Evolutionary conservation across 2,329 filamentous ascomycete species (phyloP).

Genomic region (Fusarium metavorans): DNA sequence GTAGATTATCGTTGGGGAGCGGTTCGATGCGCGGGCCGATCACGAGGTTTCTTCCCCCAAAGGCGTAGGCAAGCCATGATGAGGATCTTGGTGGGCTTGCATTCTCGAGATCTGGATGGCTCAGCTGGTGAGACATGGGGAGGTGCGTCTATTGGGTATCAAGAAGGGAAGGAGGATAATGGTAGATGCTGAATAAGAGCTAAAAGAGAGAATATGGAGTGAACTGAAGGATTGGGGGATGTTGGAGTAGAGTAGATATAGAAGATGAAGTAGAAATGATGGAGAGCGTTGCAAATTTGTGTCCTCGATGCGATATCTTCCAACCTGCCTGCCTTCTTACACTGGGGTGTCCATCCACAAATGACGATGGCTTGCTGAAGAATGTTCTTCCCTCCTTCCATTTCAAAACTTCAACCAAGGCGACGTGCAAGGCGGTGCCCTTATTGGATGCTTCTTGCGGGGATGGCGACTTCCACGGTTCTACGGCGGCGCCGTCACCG

Average conservation of each 20-base stretch:
- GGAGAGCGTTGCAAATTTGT: not conserved
- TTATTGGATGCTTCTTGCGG: constrained; percentile 11
- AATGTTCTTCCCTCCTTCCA: not conserved
- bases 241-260: constrained; percentile 4
- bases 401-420: not conserved
- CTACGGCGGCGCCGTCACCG: constrained; percentile 21
- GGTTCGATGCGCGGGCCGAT: constrained; percentile 66
- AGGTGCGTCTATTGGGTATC: not conserved
- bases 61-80: constrained; percentile 47
- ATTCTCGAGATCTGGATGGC: constrained; percentile 16
- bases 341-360: not conserved
- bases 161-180: not conserved
- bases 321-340: not conserved
- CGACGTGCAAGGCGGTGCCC: not conserved
- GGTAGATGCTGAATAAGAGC: not conserved
- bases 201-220: not conserved
- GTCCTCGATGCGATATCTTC: not conserved
- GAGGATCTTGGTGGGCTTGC: constrained; percentile 24
- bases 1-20: constrained; percentile 50
- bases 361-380: not conserved
- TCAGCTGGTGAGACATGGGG: constrained; percentile 16
- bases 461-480: not conserved
- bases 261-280: not conserved
- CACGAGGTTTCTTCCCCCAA: constrained; percentile 54
- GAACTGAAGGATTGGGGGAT: not conserved